Base-by-base conservation (phyloP, 176 grass and related monocot genomes). In the Oryza longistaminata region DNA sequence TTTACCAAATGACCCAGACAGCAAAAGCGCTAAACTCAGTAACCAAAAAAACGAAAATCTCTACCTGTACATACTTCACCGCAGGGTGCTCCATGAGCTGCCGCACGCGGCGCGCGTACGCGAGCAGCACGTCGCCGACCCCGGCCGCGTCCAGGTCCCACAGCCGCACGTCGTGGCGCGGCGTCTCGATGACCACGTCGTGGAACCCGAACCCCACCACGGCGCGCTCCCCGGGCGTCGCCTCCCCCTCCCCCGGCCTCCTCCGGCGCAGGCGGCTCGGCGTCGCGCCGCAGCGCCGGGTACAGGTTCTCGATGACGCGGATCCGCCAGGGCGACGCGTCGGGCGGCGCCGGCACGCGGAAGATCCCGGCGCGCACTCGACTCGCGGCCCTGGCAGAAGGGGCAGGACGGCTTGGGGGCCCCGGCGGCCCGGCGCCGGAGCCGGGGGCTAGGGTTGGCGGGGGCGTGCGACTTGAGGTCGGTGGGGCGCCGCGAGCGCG, bases 101-200 rank as follows among this genome's bases (percentile, higher is more conserved):
- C 62, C 61, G 86, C 61, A 96, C 88, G 75, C 96, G 91, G 44
- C 78, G 52, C 75, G 85, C 83, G 74, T 88, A 92, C 1, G 92
- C 78, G 61, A 99, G 91, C 74, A 99, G 76, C n/a, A 99, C 78
- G 85, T 96, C 91, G 16, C 88, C 71, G 44, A 94, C 86, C 42
- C 79, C 93, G 44, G 83, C 60, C 3, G 86, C 78, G 40, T 76
- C 78, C 61, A 96, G 85, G 69, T 99, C 93, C 66, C 75, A 93
- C 50, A 99, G 78, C 79, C 85, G 90, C 17, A 96, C 86, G 22
- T 94, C 88, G 82, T 99, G 96, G 66, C 86, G 61, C 27, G 96
- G 96, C 22, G 91, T 96, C 93, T 99, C 93, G 43, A 99, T 99
- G 76, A 99, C 91, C 81, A 99, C 96, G 60, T 99, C 96, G 68